Percentiles rank a stretch among this genome's conserved stretches.
Evolutionary conservation across 2,329 filamentous ascomycete genomes (phyloP).

Genomic region (Diplodia seriata): DNA sequence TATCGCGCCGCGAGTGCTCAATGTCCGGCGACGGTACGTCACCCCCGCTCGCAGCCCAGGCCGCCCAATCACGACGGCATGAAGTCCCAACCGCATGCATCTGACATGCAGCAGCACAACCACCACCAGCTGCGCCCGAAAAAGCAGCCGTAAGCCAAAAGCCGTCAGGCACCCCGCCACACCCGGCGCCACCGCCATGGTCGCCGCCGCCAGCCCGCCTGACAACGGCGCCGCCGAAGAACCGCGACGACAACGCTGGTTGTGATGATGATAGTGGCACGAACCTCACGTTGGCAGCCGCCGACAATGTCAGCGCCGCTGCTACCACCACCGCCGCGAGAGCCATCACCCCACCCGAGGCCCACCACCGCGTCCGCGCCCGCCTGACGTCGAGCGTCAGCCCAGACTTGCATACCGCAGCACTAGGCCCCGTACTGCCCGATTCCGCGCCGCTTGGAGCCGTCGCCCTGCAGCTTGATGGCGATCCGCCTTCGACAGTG

Average conservation of each 20-base stretch:
- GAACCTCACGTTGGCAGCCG: not conserved
- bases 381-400: not conserved
- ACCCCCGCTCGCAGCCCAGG: not conserved
- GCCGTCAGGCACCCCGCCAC: slow-evolving; percentile 3
- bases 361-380: not conserved
- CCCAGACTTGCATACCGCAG: not conserved
- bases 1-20: not conserved
- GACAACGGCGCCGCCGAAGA: not conserved
- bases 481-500: too few relatives aligned
- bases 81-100: not conserved
- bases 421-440: not conserved
- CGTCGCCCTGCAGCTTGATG: too few relatives aligned
- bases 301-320: not conserved
- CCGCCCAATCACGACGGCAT: not conserved
- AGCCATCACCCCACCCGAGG: not conserved
- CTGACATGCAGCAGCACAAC: not conserved
- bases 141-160: not conserved
- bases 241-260: not conserved
- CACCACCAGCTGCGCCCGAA: not conserved
- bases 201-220: not conserved
- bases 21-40: not conserved
- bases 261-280: not conserved
- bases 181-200: not conserved
- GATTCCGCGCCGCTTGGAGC: not conserved
- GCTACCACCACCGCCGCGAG: not conserved